Conservation (phyloP, 1,284 basidiomycete species). For the Leccinum subrobustum region DNA sequence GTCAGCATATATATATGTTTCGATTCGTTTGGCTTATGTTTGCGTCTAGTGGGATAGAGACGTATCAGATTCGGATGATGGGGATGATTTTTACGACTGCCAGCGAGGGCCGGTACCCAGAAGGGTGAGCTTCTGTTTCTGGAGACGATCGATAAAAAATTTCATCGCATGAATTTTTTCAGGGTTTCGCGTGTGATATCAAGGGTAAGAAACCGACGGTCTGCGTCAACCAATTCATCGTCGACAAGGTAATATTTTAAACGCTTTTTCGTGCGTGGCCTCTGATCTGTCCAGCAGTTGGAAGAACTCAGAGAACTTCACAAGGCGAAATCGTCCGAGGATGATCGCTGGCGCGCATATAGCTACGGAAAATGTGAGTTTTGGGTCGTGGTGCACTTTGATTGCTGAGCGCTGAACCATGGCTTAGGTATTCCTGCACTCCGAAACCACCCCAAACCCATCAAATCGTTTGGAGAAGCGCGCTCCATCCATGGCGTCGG, state of each 20-base stretch:
- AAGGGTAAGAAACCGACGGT: slow-evolving; percentile 34
- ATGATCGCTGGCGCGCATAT: slow-evolving; percentile 62
- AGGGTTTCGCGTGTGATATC: slow-evolving; percentile 64
- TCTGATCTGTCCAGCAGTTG: slow-evolving; percentile 43
- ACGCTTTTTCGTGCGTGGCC: not conserved
- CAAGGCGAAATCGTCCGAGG: slow-evolving; percentile 50
- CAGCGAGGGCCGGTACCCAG: slow-evolving; percentile 1
- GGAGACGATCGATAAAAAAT: not conserved
- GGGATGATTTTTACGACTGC: slow-evolving; percentile 5
- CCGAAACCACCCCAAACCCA: slow-evolving; percentile 54
- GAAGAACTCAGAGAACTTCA: slow-evolving; percentile 61
- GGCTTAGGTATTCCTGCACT: slow-evolving; percentile 53
- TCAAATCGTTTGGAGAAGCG: slow-evolving; percentile 65
- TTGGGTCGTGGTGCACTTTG: not conserved
- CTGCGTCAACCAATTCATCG: slow-evolving; percentile 63
- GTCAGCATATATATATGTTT: slow-evolving; percentile 30
- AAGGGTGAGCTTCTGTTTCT: slow-evolving; percentile 16
- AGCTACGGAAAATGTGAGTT: slow-evolving; percentile 59
- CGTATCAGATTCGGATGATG: slow-evolving; percentile 28
- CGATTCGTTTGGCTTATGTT: not conserved
- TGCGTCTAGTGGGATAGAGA: slow-evolving; percentile 24
- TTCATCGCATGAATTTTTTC: not conserved
- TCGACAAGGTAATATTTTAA: slow-evolving; percentile 54
- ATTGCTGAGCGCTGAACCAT: slow-evolving; percentile 18
- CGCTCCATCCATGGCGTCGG: slow-evolving; percentile 65